Percentiles rank a stretch among this genome's conserved stretches.
phyloP scores from a whole-genome alignment of 2,329 filamentous ascomycete genomes.

The Colletotrichum tamarilloi region DNA sequence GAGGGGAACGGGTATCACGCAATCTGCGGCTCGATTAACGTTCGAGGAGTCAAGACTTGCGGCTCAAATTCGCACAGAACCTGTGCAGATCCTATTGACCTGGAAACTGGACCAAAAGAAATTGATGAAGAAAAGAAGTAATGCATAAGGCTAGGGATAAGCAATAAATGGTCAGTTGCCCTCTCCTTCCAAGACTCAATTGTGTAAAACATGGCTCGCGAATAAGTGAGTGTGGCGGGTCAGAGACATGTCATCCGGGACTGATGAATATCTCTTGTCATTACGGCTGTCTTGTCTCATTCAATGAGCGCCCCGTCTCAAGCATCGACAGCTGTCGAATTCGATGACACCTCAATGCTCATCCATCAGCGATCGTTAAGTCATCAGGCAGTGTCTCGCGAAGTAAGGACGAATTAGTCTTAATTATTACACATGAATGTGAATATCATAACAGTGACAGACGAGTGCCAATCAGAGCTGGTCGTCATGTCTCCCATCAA shows the following conservation, averaged over 20 bases:
- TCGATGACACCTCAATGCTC: background rate
- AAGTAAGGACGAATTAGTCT: constrained; percentile 16
- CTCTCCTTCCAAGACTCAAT: background rate
- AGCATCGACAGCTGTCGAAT: background rate
- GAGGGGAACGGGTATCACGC: constrained; percentile 10
- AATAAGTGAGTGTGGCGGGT: background rate
- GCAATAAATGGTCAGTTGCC: background rate
- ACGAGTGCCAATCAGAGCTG: background rate
- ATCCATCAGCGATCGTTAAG: background rate
- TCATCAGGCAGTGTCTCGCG: background rate
- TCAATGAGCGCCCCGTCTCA: background rate
- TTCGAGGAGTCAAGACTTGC: background rate
- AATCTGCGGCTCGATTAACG: constrained; percentile 8
- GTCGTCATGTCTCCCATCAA: background rate
- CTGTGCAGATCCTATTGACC: background rate
- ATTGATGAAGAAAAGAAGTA: background rate
- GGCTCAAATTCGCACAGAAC: background rate
- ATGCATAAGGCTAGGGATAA: background rate
- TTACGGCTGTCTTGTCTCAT: constrained; percentile 11
- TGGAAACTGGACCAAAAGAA: background rate
- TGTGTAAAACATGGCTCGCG: background rate
- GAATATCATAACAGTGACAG: constrained; percentile 19
- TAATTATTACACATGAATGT: constrained; percentile 32
- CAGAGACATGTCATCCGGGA: background rate
- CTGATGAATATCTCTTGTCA: background rate